Evolutionary conservation across 2,329 filamentous ascomycete species (phyloP), one percentile per base, ranked within the genome.

Genomic region (Botrytis tulipae): DNA sequence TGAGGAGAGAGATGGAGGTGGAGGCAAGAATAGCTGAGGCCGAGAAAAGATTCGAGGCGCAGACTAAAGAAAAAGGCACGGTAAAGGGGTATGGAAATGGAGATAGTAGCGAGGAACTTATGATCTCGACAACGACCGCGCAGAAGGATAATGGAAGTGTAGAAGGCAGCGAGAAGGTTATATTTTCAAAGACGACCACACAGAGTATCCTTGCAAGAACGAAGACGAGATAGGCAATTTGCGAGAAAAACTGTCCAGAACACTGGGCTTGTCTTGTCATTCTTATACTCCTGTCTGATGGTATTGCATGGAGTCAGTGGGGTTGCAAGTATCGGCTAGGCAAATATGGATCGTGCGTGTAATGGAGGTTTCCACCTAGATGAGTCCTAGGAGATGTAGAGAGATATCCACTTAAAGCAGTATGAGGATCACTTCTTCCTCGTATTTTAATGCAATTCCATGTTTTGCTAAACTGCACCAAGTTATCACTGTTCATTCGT

Each of bases 281-380:
- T 9, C 12, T 2, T 9, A 16, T 6, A 42, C n/a, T 57, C 2
- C 9, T 3, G 8, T 14, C 12, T n/a, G n/a, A 5, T 8, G 4
- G 10, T 40, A 14, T 22, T 37, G 22, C 8, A 29, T 20, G 25
- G 35, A 14, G 6, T 16, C 9, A 10, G 1, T 16, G 9, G 32
- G 22, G 16, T 20, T 37, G 59, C 32, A 40, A 40, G 10, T n/a
- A 32, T 61, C 14, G 22, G 16, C 25, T 54, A 6, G 46, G 35
- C 16, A 29, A 4, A 67, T 16, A 5, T 40, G 18, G 16, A 32
- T 40, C 9, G 12, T 12, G 32, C 25, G 14, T 14, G 22, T 54
- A 12, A 29, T 12, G 5, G 65, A n/a, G 25, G 18, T 20, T 2
- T 29, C 8, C 22, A 22, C 7, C 20, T 48, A 12, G n/a, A 44